A percentile compares a stretch with the other conserved stretches of the same genome.
These are phyloP conservation scores for Hanseniaspora clermontiae DNA, from an alignment of 805 yeast species.

Conservation along the genomic window DNA sequence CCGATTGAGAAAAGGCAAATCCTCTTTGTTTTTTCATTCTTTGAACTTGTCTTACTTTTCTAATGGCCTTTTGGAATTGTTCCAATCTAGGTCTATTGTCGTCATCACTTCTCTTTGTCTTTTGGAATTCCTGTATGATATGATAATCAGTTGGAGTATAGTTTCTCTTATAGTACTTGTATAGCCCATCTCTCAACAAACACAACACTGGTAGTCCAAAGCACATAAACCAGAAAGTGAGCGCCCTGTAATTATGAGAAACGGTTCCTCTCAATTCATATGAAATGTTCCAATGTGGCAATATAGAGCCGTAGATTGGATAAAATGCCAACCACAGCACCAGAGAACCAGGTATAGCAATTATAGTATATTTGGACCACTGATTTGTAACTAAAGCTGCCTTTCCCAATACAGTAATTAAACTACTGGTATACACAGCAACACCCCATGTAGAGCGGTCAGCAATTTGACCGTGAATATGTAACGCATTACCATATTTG, in stretches of 20 bases:
- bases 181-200: constrained; percentile 71
- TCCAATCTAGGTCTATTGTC: constrained; percentile 83
- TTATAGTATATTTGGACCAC: constrained; percentile 87
- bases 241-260: constrained; percentile 60
- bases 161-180: constrained; percentile 91
- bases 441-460: constrained; percentile 96
- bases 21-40: constrained; percentile 98
- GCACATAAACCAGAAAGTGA: constrained; percentile 70
- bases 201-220: constrained; percentile 69
- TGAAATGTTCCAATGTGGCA: constrained; percentile 74
- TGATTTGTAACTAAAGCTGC: constrained; percentile 83
- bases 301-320: constrained; percentile 76
- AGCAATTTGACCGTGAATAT: constrained; percentile 50
- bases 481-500: constrained; percentile 50
- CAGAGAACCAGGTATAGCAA: constrained; percentile 93
- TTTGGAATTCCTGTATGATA: constrained; percentile 91
- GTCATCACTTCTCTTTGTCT: constrained; percentile 73
- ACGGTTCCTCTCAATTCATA: constrained; percentile 73
- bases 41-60: constrained; percentile 95
- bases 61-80: constrained; percentile 90
- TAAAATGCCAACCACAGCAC: constrained; percentile 69
- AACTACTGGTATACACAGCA: constrained; percentile 73
- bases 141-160: constrained; percentile 87
- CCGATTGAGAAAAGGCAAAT: constrained; percentile 93
- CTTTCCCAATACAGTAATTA: constrained; percentile 81